phyloP scores from a whole-genome alignment of 371 early-diverging fungal species.

The Nosema granulosis region DNA sequence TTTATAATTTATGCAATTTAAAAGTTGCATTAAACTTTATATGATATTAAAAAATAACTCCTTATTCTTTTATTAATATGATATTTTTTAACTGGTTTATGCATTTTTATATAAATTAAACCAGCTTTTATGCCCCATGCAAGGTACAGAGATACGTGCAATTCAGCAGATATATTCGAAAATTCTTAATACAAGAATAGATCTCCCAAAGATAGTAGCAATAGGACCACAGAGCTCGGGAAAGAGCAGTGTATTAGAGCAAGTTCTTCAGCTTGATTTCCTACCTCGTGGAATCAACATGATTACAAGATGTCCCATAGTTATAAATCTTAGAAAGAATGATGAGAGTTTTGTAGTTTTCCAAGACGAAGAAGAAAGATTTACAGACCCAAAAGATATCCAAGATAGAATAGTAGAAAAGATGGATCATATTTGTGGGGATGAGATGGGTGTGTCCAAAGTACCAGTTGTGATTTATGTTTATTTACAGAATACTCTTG shows the following conservation, averaged over 20 bases:
- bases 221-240: slow-evolving; percentile 93
- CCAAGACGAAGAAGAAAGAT: slow-evolving; percentile 44
- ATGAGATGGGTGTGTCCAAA: slow-evolving; percentile 70
- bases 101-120: no score
- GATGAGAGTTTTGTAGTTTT: slow-evolving; percentile 69
- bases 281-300: slow-evolving; percentile 91
- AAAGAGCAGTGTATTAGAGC: slow-evolving; percentile 92
- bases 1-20: no score
- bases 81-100: no score
- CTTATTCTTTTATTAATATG: no score
- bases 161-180: neutral
- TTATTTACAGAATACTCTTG: slow-evolving; percentile 84
- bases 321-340: slow-evolving; percentile 76
- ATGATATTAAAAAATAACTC: no score
- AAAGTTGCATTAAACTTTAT: no score
- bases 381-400: slow-evolving; percentile 73
- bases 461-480: slow-evolving; percentile 85
- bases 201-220: slow-evolving; percentile 83
- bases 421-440: slow-evolving; percentile 79
- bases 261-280: slow-evolving; percentile 93
- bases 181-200: slow-evolving; percentile 18
- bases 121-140: no score
- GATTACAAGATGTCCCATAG: slow-evolving; percentile 95
- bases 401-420: slow-evolving; percentile 67
- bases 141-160: neutral